phyloP scores from a whole-genome alignment of 2,329 filamentous ascomycete genomes.

The Xylariaceae sp. region DNA sequence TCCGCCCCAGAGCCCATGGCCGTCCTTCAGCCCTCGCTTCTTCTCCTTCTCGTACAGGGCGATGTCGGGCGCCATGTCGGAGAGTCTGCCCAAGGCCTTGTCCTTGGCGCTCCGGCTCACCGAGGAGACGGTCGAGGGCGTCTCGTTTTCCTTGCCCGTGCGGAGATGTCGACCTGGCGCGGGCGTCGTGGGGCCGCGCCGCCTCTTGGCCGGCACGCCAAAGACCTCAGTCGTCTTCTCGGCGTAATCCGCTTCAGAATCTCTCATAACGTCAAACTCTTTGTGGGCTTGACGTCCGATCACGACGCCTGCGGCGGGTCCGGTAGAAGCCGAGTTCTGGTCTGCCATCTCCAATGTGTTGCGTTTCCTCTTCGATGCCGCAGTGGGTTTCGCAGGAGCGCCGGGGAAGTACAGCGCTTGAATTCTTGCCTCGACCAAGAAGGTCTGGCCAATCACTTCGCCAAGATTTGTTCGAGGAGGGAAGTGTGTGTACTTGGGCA shows the following conservation, averaged over 20 bases:
- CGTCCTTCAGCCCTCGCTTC: conserved; percentile 57
- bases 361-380: conserved; percentile 39
- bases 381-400: conserved; percentile 36
- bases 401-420: conserved; percentile 64
- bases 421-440: conserved; percentile 58
- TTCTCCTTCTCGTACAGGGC: conserved; percentile 87
- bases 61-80: conserved; percentile 75
- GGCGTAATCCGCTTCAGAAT: conserved; percentile 30
- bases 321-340: conserved; percentile 41
- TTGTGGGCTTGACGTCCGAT: conserved; percentile 33
- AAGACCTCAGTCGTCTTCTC: conserved; percentile 25
- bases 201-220: conserved; percentile 23
- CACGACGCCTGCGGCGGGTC: conserved; percentile 39
- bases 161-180: conserved; percentile 40
- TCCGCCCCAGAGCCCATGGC: conserved; percentile 49
- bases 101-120: conserved; percentile 83
- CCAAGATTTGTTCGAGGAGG: conserved; percentile 84
- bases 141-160: conserved; percentile 76
- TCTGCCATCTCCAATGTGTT: conserved; percentile 42
- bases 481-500: conserved; percentile 76
- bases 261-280: conserved; percentile 37
- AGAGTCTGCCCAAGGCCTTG: conserved; percentile 69
- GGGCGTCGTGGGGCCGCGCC: conserved; percentile 40
- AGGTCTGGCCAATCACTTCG: conserved; percentile 86
- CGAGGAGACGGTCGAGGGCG: conserved; percentile 59